Base-by-base conservation (phyloP, 2,329 filamentous ascomycete genomes). In the Penicillium hordei region DNA sequence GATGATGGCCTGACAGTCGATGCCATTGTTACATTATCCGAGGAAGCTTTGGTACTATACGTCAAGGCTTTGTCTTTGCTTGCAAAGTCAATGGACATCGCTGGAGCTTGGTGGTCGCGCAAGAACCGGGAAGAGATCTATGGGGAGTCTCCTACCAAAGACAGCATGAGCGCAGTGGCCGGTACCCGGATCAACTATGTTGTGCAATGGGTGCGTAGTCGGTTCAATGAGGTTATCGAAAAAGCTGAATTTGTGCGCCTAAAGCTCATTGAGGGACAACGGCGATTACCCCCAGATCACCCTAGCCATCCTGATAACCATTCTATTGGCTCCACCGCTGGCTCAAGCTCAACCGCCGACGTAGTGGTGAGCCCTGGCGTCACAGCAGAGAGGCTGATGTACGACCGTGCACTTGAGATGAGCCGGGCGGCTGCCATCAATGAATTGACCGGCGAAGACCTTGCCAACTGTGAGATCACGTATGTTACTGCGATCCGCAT, bases 331-430 rank as follows among this genome's bases (percentile, higher is more conserved):
- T 84, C 83, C 2, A 79, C 81, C 34, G 79, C 83, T 3, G 81
- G 81, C 3, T 79, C 86, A 55, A 83, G 82, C n/a, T 83, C 86
- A 4, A 87, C 88, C 17, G 83, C 86, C 2, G 91, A 94, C 52
- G 91, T 97, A 27, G 85, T 89, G 48, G 82, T 99, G 27, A 96
- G 90, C 15, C 86, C 90, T 2, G 94, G 93, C 1, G 87, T 97
- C 55, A 97, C 92, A 23, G 94, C 94, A 0, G 94, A 97, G 78
- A 96, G 93, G 76, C 81, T 99, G 45, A 97, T 99, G 92, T 99
- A 97, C 72, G 94, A 99, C 67, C 90, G 94, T 46, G 94, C 94
- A 0, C 80, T 97, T 23, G 94, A 99, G 73, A 97, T 99, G 94
- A 97, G 92, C 72, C 87, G 92, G 52, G 87, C 90, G 4, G 93